phyloP scores from a whole-genome alignment of 2,329 filamentous ascomycete genomes.

The Fusarium sp. region DNA sequence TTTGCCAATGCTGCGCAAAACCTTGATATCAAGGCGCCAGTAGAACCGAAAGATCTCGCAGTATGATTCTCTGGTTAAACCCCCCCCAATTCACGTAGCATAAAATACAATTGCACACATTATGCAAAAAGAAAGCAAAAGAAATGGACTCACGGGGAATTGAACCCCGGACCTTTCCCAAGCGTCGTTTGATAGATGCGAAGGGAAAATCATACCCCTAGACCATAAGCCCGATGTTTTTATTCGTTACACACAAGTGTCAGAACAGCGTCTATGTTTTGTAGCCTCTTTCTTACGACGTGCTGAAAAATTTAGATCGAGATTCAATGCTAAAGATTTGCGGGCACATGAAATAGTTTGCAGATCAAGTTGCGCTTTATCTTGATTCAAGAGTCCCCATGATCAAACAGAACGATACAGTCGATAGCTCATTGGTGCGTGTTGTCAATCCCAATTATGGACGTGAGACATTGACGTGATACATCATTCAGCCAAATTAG shows the following conservation, averaged over 20 bases:
- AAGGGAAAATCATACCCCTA: constrained; percentile 36
- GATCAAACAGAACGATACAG: not conserved
- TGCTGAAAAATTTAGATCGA: not conserved
- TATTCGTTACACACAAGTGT: not conserved
- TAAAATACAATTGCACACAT: accelerated
- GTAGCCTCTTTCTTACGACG: accelerated
- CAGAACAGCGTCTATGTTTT: accelerated
- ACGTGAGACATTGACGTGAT: not conserved
- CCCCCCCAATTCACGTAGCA: not conserved
- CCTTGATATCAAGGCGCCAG: not conserved
- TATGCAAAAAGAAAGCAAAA: not conserved
- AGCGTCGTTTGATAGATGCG: constrained; percentile 9
- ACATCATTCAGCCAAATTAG: too few relatives aligned
- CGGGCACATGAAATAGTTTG: not conserved
- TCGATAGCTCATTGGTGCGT: not conserved
- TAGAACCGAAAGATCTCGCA: accelerated
- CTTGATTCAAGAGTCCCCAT: not conserved
- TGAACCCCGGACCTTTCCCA: constrained; percentile 36
- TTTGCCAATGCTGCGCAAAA: accelerated
- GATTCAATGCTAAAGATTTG: not conserved
- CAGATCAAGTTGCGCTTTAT: not conserved
- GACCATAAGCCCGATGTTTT: constrained; percentile 27
- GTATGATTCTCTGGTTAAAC: accelerated
- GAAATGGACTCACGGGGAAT: constrained; percentile 31
- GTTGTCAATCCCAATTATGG: not conserved